These are phyloP conservation scores for Cynara cardunculus DNA, from an alignment of 129 eudicot genomes.

Conservation along the genomic window DNA sequence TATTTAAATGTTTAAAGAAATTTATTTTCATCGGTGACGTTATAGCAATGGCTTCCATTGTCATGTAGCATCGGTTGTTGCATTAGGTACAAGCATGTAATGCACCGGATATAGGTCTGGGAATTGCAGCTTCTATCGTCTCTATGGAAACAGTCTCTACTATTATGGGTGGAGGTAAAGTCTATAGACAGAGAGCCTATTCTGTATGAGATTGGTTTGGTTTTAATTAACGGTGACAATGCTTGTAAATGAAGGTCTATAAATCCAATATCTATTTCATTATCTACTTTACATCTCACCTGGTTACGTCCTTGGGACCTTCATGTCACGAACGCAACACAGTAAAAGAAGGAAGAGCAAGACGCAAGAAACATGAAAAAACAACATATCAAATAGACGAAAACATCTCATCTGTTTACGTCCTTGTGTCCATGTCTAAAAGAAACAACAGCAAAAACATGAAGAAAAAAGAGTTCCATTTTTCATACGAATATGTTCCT, in stretches of 20 bases:
- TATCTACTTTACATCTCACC: background rate
- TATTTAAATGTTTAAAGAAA: background rate
- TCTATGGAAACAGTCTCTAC: background rate
- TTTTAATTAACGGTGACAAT: background rate
- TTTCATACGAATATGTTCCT: background rate
- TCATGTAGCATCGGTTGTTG: background rate
- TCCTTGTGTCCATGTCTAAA: background rate
- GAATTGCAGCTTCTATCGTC: too few relatives aligned
- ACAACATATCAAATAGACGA: too few relatives aligned
- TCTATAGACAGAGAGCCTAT: too few relatives aligned
- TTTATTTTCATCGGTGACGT: background rate
- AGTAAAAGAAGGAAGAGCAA: too few relatives aligned
- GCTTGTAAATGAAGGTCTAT: background rate
- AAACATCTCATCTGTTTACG: too few relatives aligned
- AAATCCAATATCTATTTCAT: background rate
- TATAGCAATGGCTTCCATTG: slow-evolving; percentile 1
- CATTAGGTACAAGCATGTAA: background rate
- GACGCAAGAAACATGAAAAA: too few relatives aligned
- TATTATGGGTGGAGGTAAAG: too few relatives aligned
- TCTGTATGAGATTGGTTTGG: background rate
- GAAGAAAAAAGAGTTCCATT: background rate
- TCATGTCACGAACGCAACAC: too few relatives aligned
- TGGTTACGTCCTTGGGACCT: too few relatives aligned
- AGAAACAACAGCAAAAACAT: background rate
- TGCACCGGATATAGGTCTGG: background rate